phyloP scores from a whole-genome alignment of 306 rosid genomes.

The Nissolia schottii region DNA sequence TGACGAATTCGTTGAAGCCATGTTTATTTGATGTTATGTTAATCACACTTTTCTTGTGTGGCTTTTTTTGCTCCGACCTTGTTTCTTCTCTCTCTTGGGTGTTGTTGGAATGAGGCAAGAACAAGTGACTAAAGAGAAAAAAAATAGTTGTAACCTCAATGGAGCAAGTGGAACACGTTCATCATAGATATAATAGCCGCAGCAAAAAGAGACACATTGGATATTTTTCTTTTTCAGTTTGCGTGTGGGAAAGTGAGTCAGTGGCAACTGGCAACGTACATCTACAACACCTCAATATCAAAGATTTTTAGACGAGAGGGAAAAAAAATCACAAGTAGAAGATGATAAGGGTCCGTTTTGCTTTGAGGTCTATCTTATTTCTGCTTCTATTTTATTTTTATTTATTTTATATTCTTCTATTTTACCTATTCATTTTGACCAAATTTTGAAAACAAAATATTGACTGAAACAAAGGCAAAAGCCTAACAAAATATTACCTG shows the following conservation, averaged over 20 bases:
- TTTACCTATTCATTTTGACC: no score
- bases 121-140: not conserved
- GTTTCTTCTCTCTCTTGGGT: not conserved
- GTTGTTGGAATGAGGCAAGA: not conserved
- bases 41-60: constrained; percentile 18
- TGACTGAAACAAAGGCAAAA: no score
- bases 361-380: no score
- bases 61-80: not conserved
- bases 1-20: constrained; percentile 63
- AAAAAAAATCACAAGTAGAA: not conserved
- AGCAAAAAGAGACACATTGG: constrained; percentile 1
- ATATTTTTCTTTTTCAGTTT: constrained; percentile 26
- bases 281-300: not conserved
- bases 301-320: not conserved
- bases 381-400: no score
- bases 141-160: not conserved
- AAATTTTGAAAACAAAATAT: no score
- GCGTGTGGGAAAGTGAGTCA: not conserved
- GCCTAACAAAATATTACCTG: no score
- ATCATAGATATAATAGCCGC: constrained; percentile 5
- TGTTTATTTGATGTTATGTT: no score
- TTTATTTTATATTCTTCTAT: no score
- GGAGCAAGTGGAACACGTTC: not conserved
- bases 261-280: not conserved
- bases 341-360: no score